A percentile compares a stretch with the other conserved stretches of the same genome.
Evolutionary conservation across 495 filamentous ascomycete genomes (phyloP).

Genomic region (Penicillium macrosclerotiorum): DNA sequence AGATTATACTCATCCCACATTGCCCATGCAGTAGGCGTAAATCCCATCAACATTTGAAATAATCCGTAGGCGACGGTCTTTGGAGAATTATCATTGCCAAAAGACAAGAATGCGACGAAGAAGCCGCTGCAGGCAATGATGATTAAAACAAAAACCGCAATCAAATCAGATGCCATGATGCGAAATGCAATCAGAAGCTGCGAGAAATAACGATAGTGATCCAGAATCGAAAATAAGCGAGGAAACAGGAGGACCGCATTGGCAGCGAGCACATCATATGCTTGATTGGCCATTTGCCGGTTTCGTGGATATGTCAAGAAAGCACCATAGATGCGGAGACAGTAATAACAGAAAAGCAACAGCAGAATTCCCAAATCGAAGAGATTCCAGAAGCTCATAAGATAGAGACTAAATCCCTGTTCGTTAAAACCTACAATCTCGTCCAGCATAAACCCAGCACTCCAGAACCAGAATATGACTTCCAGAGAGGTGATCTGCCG

Average conservation of each 20-base stretch:
- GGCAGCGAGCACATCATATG: constrained; percentile 86
- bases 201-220: constrained; percentile 93
- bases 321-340: constrained; percentile 81
- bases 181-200: constrained; percentile 89
- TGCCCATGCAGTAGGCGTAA: constrained; percentile 71
- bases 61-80: constrained; percentile 73
- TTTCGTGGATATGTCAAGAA: constrained; percentile 66
- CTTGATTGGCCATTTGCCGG: constrained; percentile 67
- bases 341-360: constrained; percentile 85
- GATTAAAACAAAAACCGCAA: constrained; percentile 78
- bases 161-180: constrained; percentile 85
- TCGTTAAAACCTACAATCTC: constrained; percentile 91
- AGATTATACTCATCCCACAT: constrained; percentile 76
- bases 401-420: constrained; percentile 88
- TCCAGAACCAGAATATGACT: constrained; percentile 94
- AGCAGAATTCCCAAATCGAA: constrained; percentile 87
- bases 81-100: constrained; percentile 61
- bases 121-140: constrained; percentile 88
- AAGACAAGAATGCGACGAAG: constrained; percentile 87
- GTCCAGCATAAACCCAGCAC: constrained; percentile 94
- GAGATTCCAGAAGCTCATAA: constrained; percentile 96
- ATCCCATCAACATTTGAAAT: constrained; percentile 94
- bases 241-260: constrained; percentile 88
- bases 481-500: constrained; percentile 76
- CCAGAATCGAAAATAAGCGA: constrained; percentile 83